Evolutionary conservation across 1,284 basidiomycete species (phyloP), one percentile per base, ranked within the genome.

Genomic region (Tilletia caries): DNA sequence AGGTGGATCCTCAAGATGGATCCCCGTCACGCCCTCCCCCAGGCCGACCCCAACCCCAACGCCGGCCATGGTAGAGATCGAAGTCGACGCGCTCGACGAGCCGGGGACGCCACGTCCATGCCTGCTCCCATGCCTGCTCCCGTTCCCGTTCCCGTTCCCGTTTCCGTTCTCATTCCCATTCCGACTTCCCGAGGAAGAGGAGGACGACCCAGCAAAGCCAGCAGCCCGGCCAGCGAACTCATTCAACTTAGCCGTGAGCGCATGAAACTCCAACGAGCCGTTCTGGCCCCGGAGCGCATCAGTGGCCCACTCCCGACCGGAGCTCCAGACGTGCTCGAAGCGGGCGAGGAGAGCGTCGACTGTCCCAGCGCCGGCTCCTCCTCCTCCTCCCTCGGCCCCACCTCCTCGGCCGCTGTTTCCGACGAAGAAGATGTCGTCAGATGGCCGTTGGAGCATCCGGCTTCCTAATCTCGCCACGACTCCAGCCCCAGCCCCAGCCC

Each of bases 181-280:
- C 13, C 23, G 23, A 58, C 52, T 58, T 12, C 46, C 46, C 46
- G 46, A 50, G n/a, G n/a, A n/a, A n/a, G n/a, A n/a, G n/a, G n/a
- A n/a, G n/a, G n/a, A n/a, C n/a, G 37, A 41, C 37, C 37, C 37
- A 1, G 52, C 52, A 27, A 62, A 62, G 13, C 58, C 58, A 2
- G 58, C 58, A 3, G 58, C 58, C 58, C 58, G 27, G 15, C 32
- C 58, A 18, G 76, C 76, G 68, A 78, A 52, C 44, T 73, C 76
- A 54, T 78, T 78, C 60, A 78, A 44, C 69, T 72, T 75, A 44
- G 62, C 64, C 33, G 76, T 78, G 65, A 78, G 52, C 32, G 72
- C 73, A 65, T 78, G 73, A 64, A 78, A 62, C 66, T 78, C 76
- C 52, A 78, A 70, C 41, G 58, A 29, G 72, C 34, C 60, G 43